Percentiles rank a stretch among this genome's conserved stretches.
Conservation (phyloP, 768 basidiomycete genomes). For the Kondoa subrosea region DNA sequence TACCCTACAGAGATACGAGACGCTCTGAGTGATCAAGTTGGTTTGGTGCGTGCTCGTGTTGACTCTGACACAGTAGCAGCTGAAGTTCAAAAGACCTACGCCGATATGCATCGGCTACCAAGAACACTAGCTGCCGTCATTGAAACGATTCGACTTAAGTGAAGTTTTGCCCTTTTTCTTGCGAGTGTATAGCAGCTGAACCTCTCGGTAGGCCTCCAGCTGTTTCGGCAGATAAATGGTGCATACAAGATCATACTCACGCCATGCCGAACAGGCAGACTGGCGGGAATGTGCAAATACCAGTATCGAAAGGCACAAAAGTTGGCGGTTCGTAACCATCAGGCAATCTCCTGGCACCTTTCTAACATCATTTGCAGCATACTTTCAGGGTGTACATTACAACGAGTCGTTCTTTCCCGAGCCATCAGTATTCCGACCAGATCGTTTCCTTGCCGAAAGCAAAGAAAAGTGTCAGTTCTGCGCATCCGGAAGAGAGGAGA, state of each 20-base stretch:
- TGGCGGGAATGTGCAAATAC: neutral
- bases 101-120: neutral
- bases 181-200: neutral
- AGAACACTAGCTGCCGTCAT: neutral
- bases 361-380: neutral
- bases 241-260: neutral
- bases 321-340: neutral
- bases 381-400: neutral
- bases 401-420: neutral
- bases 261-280: neutral
- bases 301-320: neutral
- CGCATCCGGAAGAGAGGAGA: too few relatives aligned
- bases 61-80: too few relatives aligned
- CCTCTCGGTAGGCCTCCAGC: neutral
- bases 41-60: too few relatives aligned
- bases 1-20: too few relatives aligned
- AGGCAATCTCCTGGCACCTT: neutral
- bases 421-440: neutral
- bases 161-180: neutral
- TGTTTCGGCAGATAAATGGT: neutral
- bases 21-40: too few relatives aligned
- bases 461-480: neutral
- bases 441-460: neutral
- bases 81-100: too few relatives aligned
- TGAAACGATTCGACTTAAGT: neutral